Evolutionary conservation across 768 basidiomycete species (phyloP), one percentile per base, ranked within the genome.

Genomic region (Mycena alexandri): DNA sequence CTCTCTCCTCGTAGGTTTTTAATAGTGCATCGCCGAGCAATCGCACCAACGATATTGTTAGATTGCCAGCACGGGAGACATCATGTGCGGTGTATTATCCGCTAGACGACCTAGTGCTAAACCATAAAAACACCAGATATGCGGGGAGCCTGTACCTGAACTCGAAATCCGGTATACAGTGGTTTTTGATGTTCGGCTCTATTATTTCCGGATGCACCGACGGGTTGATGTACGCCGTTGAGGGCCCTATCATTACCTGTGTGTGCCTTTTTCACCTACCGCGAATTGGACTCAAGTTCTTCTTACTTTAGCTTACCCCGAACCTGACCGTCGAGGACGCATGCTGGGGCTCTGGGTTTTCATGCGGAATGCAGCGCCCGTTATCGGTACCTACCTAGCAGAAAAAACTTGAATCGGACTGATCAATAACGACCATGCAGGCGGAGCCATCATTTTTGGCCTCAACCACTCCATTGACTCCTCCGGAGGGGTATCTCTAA

Each of bases 341-440:
- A 79, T 79, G 78, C 73, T 79, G 12, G 78, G 70, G 7, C 73
- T 79, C 19, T 79, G 78, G 78, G 78, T 79, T 14, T 75, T 76
- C 74, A 75, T 78, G 76, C 73, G 77, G 11, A 78, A 71, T 58
- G 75, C 76, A 0, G 78, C 77, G 9, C 77, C 78, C 17, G 77
- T 79, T 34, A 78, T 77, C 53, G 77, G 66, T 67, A 33, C 21
- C 41, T 57, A 10, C 22, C 36, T 29, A 12, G 24, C 5, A 46
- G 17, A 10, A 6, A 19, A 25, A 22, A 13, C n/a, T 38, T 12
- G 3, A 17, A 1, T 33, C 53, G 34, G 12, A 36, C n/a, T n/a
- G n/a, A 41, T 17, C 58, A 36, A 58, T 8, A 33, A 42, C 55
- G 0, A 33, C 17, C 22, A 7, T 33, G 19, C 10, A 67, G 65